Base-by-base conservation (phyloP, 2,329 filamentous ascomycete genomes). In the Pyricularia pennisetigena region DNA sequence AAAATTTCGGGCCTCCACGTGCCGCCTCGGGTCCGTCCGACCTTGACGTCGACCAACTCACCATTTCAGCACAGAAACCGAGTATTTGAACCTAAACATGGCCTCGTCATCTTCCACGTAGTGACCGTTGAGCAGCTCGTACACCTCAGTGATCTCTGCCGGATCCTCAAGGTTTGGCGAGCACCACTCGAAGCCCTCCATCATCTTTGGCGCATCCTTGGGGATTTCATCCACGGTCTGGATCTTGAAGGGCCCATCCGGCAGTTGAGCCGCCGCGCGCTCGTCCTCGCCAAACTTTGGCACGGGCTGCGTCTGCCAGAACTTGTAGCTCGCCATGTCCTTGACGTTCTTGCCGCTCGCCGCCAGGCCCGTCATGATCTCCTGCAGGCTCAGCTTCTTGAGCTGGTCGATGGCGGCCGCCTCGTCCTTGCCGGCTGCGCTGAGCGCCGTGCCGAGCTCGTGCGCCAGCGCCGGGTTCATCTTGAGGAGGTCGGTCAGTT, bases 21-120 rank as follows among this genome's bases (percentile, higher is more conserved):
- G 41, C 41, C 41, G 14, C 16, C 20, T 49, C 16, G 5, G 63
- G 32, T 26, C 57, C 57, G 23, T 23, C 8, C 57, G 24, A 12
- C 2, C n/a, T 29, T 23, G 32, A 14, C 12, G 6, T 35, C 32
- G 32, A 35, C 6, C 29, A 35, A 75, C 84, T 73, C 80, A 93
- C 93, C 95, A 99, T 78, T 93, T 90, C 65, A 99, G 82, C 75
- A 98, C 96, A 1, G 91, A 88, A 57, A 88, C 83, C 0, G 93
- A 97, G 81, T 99, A 99, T 78, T 95, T 94, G 84, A 99, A 98
- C 68, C 95, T 89, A 82, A 99, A 98, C 85, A 96, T 97, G 70
- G 94, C 93, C 77, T 97, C 94, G 74, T 93, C 91, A 77, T 99
- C 95, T 81, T 99, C 95, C 69, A 99, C 95, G 73, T 98, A 99